These are phyloP conservation scores for Ceratobasidium sp. DNA, from an alignment of 1,284 basidiomycete genomes.

Conservation along the genomic window DNA sequence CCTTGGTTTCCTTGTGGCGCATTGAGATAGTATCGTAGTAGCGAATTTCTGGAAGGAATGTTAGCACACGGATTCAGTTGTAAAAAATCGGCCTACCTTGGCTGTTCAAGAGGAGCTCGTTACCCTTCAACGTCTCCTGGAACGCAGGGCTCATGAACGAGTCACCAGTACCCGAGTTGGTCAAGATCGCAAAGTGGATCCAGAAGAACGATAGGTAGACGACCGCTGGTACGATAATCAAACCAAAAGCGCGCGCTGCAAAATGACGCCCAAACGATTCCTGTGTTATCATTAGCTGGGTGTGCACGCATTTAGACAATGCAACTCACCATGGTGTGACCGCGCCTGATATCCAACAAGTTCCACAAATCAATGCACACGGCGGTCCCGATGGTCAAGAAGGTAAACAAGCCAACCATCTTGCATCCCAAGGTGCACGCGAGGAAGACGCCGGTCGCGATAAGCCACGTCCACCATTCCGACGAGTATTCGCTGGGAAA, in stretches of 20 bases:
- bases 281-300: conserved; percentile 53
- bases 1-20: conserved; percentile 91
- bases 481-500: conserved; percentile 76
- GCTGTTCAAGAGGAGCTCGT: conserved; percentile 88
- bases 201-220: conserved; percentile 98
- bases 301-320: background rate
- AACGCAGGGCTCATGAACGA: conserved; percentile 97
- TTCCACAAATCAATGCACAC: conserved; percentile 96
- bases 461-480: conserved; percentile 95
- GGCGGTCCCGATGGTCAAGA: conserved; percentile 86
- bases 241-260: conserved; percentile 80
- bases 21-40: conserved; percentile 91
- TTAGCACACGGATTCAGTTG: background rate
- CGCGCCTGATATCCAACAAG: conserved; percentile 85
- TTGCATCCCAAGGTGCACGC: conserved; percentile 97
- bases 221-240: conserved; percentile 86
- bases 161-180: conserved; percentile 91
- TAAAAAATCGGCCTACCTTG: conserved; percentile 65
- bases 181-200: conserved; percentile 91
- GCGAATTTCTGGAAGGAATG: conserved; percentile 72
- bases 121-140: conserved; percentile 94
- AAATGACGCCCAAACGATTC: conserved; percentile 92
- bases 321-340: conserved; percentile 78
- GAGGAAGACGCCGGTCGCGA: conserved; percentile 90
- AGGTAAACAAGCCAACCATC: conserved; percentile 96